phyloP scores from a whole-genome alignment of 305 asterid genomes.

The Solanum hybrid region DNA sequence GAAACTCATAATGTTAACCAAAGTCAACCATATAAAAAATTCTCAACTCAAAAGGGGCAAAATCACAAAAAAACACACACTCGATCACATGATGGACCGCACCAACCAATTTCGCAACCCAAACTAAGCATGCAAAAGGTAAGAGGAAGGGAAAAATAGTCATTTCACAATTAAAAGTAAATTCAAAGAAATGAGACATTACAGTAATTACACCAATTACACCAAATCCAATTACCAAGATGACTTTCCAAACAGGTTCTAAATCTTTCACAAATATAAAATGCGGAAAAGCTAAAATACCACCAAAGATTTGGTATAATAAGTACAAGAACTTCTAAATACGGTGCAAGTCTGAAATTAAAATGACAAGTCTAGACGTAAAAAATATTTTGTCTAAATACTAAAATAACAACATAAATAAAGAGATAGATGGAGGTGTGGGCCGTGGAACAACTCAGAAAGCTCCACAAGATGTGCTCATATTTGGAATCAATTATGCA shows the following conservation, averaged over 20 bases:
- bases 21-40: background rate
- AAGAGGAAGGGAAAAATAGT: background rate
- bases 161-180: background rate
- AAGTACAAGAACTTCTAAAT: background rate
- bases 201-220: background rate
- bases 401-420: background rate
- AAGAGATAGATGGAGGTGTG: background rate
- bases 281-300: background rate
- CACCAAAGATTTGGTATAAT: background rate
- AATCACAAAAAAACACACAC: background rate
- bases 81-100: background rate
- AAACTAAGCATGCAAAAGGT: background rate
- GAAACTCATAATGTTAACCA: background rate
- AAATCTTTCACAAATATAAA: background rate
- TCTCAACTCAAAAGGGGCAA: background rate
- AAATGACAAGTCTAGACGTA: background rate
- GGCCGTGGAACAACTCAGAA: background rate
- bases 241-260: background rate
- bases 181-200: background rate
- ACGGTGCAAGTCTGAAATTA: background rate
- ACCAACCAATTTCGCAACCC: background rate
- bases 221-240: background rate
- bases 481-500: background rate
- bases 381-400: background rate
- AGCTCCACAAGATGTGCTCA: background rate